These are phyloP conservation scores for Mycena crocata DNA, from an alignment of 768 basidiomycete genomes.

Conservation along the genomic window DNA sequence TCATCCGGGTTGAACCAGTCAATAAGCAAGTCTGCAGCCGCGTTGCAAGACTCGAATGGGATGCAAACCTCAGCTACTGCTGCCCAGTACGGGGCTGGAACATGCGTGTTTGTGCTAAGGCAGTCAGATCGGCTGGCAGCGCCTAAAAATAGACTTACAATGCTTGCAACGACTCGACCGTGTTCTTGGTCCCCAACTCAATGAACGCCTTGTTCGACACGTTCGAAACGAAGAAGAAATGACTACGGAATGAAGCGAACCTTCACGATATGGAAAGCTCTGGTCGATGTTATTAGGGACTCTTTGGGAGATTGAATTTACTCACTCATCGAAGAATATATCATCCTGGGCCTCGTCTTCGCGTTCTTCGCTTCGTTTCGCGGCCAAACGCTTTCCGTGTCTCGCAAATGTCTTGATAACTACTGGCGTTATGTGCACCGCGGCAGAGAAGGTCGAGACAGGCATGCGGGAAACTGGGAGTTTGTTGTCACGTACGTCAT, in stretches of 20 bases:
- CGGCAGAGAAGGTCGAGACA: slow-evolving; percentile 65
- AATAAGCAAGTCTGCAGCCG: slow-evolving; percentile 75
- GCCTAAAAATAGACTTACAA: slow-evolving; percentile 55
- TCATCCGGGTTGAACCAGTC: slow-evolving; percentile 80
- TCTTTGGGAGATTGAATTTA: not conserved
- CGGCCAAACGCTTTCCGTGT: slow-evolving; percentile 58
- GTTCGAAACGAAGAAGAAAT: no score
- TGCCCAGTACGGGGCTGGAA: slow-evolving; percentile 76
- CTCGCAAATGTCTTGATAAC: slow-evolving; percentile 64
- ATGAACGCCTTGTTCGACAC: no score
- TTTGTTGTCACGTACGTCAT: no score
- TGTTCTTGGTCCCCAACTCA: slow-evolving; percentile 71
- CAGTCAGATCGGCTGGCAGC: not conserved
- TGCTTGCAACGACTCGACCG: slow-evolving; percentile 76
- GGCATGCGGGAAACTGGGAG: slow-evolving; percentile 51
- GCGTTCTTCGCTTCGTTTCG: slow-evolving; percentile 45
- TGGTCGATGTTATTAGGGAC: slow-evolving; percentile 32
- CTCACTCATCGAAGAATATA: slow-evolving; percentile 78
- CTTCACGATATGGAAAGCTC: slow-evolving; percentile 80
- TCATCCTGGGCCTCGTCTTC: slow-evolving; percentile 67
- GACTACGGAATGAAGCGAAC: no score
- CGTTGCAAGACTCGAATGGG: slow-evolving; percentile 67
- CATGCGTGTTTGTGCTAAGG: slow-evolving; percentile 72
- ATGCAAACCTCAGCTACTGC: slow-evolving; percentile 68
- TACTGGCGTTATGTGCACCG: slow-evolving; percentile 66